These are phyloP conservation scores for Xanthoconium stramineum DNA, from an alignment of 768 basidiomycete species.

Conservation along the genomic window DNA sequence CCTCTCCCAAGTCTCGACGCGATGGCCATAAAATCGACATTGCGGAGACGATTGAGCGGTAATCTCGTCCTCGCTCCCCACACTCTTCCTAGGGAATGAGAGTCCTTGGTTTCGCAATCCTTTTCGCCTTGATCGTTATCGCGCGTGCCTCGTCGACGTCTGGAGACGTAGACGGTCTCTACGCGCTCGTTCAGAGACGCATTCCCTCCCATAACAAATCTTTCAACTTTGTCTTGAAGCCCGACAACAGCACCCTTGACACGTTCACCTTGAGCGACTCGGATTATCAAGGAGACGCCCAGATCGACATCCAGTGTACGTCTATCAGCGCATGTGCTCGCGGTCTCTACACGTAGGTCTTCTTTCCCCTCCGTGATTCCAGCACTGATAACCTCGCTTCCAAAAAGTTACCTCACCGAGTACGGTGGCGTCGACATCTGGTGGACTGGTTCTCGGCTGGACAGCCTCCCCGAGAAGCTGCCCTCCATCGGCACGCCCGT, in stretches of 20 bases:
- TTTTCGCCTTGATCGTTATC: too few species aligned
- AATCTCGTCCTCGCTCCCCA: too few species aligned
- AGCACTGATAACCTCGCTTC: not conserved
- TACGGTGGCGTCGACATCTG: constrained; percentile 39
- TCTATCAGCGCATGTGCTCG: constrained; percentile 38
- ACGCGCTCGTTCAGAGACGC: constrained; percentile 34
- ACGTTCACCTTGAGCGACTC: constrained; percentile 34
- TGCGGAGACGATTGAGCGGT: too few species aligned
- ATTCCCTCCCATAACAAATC: constrained; percentile 31
- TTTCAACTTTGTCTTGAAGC: constrained; percentile 32
- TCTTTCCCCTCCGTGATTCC: not conserved
- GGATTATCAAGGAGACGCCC: constrained; percentile 1
- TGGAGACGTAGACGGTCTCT: constrained; percentile 27
- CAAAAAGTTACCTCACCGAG: constrained; percentile 32
- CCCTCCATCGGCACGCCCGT: constrained; percentile 32
- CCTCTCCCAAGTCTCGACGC: too few species aligned
- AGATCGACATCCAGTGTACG: constrained; percentile 33
- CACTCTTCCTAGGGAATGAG: too few species aligned
- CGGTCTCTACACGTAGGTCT: constrained; percentile 36
- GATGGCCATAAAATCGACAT: too few species aligned
- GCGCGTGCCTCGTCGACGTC: too few species aligned
- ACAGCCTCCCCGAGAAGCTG: constrained; percentile 27
- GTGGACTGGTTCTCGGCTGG: constrained; percentile 42
- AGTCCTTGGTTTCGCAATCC: too few species aligned
- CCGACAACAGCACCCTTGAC: constrained; percentile 23